Conservation (phyloP, 306 rosid genomes). For the Rosa persica region DNA sequence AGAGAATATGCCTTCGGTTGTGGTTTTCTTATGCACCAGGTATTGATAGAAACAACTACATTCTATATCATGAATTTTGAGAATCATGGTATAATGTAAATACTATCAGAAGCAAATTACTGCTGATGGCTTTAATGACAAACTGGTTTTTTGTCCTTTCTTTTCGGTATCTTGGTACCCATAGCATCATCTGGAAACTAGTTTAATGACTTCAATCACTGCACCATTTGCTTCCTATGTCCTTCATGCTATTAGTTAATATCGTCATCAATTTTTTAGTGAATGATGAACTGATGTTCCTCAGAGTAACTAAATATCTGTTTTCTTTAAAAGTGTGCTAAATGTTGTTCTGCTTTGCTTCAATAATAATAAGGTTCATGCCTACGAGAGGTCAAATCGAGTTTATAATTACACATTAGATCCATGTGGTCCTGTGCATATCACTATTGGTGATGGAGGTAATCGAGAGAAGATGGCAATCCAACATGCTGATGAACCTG, state of each 20-base stretch:
- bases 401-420: conserved; percentile 68
- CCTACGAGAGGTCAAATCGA: conserved; percentile 86
- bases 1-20: neutral
- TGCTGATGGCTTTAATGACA: neutral
- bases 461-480: conserved; percentile 83
- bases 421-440: conserved; percentile 76
- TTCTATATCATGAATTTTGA: neutral
- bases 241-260: neutral
- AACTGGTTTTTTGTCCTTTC: neutral
- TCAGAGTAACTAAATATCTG: neutral
- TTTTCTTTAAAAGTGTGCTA: conserved; percentile 1
- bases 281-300: neutral
- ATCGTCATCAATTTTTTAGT: neutral
- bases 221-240: neutral
- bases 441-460: conserved; percentile 82
- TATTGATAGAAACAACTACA: neutral
- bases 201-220: neutral
- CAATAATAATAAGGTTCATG: conserved; percentile 62
- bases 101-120: neutral
- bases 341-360: neutral
- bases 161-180: neutral
- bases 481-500: conserved; percentile 56
- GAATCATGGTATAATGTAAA: neutral
- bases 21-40: neutral
- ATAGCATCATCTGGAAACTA: conserved; percentile 2